Percentiles rank a stretch among this genome's conserved stretches.
Conservation (phyloP, 768 basidiomycete genomes). For the Dictyophora rubrovolvata region DNA sequence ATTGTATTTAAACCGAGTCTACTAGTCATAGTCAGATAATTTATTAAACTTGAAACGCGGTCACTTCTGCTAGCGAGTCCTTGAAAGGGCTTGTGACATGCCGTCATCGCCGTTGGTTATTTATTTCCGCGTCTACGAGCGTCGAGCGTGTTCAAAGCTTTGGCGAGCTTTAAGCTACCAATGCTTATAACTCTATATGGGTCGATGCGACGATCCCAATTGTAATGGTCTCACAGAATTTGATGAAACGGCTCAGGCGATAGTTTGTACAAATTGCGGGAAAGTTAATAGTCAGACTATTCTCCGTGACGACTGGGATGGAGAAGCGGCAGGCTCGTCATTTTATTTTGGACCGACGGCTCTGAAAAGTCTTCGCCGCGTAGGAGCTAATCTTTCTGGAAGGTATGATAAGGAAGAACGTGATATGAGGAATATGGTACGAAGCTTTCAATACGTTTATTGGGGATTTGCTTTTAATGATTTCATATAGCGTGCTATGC, state of each 20-base stretch:
- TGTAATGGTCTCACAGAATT: constrained; percentile 45
- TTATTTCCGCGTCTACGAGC: no score
- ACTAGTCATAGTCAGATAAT: background rate
- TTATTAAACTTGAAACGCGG: background rate
- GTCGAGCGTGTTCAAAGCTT: no score
- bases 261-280: constrained; percentile 62
- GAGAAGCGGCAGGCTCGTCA: constrained; percentile 24
- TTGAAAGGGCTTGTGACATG: no score
- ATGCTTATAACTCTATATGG: background rate
- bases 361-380: constrained; percentile 39
- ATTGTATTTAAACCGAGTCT: no score
- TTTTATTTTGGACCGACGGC: constrained; percentile 26
- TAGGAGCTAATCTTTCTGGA: constrained; percentile 52
- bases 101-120: no score
- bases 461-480: constrained; percentile 9
- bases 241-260: constrained; percentile 48
- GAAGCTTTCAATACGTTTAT: constrained; percentile 17
- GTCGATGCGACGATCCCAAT: background rate
- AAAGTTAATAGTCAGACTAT: constrained; percentile 56
- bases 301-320: constrained; percentile 36
- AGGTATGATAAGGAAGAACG: constrained; percentile 52
- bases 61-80: no score
- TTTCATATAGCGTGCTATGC: constrained; percentile 46
- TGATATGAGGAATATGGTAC: constrained; percentile 53
- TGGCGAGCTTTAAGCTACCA: background rate